A percentile compares a stretch with the other conserved stretches of the same genome.
phyloP scores from a whole-genome alignment of 2,329 filamentous ascomycete species.

The Raffaelea ambrosiae region DNA sequence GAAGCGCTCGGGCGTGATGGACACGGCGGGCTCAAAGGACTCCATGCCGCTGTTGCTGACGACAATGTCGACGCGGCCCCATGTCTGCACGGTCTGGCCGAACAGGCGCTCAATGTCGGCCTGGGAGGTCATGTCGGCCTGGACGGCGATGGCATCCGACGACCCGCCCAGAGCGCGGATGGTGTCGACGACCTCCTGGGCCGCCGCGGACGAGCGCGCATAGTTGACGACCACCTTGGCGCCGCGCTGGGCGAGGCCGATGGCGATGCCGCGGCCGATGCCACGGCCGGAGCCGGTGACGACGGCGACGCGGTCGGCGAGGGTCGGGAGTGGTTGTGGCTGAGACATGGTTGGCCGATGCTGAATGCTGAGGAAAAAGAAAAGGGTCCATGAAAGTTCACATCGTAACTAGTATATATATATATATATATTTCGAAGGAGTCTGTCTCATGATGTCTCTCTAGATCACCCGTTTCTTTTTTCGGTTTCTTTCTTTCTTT shows the following conservation, averaged over 20 bases:
- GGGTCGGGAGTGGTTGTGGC: neutral
- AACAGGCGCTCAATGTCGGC: slow-evolving; percentile 19
- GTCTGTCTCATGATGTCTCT: no score
- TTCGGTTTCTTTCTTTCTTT: no score
- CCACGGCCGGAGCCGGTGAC: slow-evolving; percentile 36
- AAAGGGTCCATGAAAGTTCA: no score
- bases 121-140: slow-evolving; percentile 20
- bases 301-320: slow-evolving; percentile 10
- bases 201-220: slow-evolving; percentile 8
- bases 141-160: slow-evolving; percentile 16
- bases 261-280: slow-evolving; percentile 50
- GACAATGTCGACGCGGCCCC: slow-evolving; percentile 52
- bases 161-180: slow-evolving; percentile 5
- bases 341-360: no score
- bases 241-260: slow-evolving; percentile 21
- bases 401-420: no score
- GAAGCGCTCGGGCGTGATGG: slow-evolving; percentile 47
- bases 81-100: slow-evolving; percentile 45
- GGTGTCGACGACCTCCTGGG: slow-evolving; percentile 7
- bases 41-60: slow-evolving; percentile 52
- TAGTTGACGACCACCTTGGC: slow-evolving; percentile 24
- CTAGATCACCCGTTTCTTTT: no score
- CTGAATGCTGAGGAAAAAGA: no score
- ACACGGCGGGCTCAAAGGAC: slow-evolving; percentile 47
- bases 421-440: no score